phyloP scores from a whole-genome alignment of 1,284 basidiomycete species.

The Coniferiporia sulphurascens region DNA sequence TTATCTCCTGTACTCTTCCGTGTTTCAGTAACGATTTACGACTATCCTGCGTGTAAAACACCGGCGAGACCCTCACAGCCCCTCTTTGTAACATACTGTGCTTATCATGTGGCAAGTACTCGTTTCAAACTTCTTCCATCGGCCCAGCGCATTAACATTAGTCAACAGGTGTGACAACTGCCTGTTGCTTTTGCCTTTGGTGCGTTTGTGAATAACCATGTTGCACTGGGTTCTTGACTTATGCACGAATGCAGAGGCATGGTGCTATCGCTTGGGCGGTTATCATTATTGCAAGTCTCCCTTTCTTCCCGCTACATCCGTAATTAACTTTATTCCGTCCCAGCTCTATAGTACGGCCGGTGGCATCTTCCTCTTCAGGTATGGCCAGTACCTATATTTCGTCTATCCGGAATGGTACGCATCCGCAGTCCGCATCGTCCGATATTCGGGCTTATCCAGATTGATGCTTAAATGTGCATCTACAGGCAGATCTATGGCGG shows the following conservation, averaged over 20 bases:
- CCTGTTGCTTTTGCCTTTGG: constrained; percentile 61
- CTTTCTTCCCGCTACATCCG: not conserved
- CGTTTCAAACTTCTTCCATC: not conserved
- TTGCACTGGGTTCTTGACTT: not conserved
- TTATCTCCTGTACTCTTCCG: not conserved
- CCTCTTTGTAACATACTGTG: not conserved
- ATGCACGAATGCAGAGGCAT: constrained; percentile 42
- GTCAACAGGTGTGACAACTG: constrained; percentile 64
- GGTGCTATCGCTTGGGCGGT: constrained; percentile 74
- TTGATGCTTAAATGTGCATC: constrained; percentile 3
- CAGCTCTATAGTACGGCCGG: constrained; percentile 68
- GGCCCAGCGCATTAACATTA: not conserved
- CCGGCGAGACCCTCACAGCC: not conserved
- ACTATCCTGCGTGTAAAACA: not conserved
- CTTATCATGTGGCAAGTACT: constrained; percentile 17
- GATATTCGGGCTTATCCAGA: not conserved
- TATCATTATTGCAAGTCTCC: constrained; percentile 50
- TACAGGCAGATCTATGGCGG: constrained; percentile 72
- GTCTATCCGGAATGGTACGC: constrained; percentile 62
- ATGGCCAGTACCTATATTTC: constrained; percentile 69
- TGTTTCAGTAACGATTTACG: not conserved
- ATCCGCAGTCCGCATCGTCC: not conserved
- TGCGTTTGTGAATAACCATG: constrained; percentile 30
- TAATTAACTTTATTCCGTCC: not conserved
- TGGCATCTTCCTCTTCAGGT: constrained; percentile 59